Percentiles rank a stretch among this genome's conserved stretches.
Evolutionary conservation across 306 rosid genomes (phyloP).

Genomic region (Ochetophila trinervis): DNA sequence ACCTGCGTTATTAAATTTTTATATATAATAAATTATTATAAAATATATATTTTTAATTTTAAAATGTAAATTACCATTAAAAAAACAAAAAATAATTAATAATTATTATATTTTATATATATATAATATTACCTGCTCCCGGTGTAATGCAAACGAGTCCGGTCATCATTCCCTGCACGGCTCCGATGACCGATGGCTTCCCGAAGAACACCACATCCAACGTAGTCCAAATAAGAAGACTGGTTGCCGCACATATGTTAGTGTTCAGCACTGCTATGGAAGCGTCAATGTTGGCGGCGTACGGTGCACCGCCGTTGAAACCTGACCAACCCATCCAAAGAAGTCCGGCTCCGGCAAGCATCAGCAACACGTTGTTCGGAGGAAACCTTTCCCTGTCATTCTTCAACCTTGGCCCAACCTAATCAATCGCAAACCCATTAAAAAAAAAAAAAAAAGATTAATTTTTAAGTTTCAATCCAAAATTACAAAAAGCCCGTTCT

Average conservation of each 20-base stretch:
- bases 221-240: constrained; percentile 80
- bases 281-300: constrained; percentile 62
- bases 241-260: constrained; percentile 74
- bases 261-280: constrained; percentile 80
- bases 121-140: constrained; percentile 62
- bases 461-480: too few species aligned
- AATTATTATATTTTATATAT: not conserved
- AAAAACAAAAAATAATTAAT: too few species aligned
- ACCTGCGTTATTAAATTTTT: too few species aligned
- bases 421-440: not conserved
- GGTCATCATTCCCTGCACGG: constrained; percentile 98
- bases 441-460: not conserved
- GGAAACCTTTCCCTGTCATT: constrained; percentile 88
- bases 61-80: too few species aligned
- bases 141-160: constrained; percentile 94
- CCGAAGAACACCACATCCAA: constrained; percentile 78
- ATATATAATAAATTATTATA: too few species aligned
- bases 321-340: constrained; percentile 99
- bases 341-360: constrained; percentile 82
- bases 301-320: constrained; percentile 91
- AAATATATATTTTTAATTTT: too few species aligned
- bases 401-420: constrained; percentile 90
- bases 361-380: constrained; percentile 79
- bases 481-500: too few species aligned
- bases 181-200: constrained; percentile 92